Percentiles rank a stretch among this genome's conserved stretches.
These are phyloP conservation scores for Saccharomycopsis amapae DNA, from an alignment of 805 yeast genomes.

Conservation along the genomic window DNA sequence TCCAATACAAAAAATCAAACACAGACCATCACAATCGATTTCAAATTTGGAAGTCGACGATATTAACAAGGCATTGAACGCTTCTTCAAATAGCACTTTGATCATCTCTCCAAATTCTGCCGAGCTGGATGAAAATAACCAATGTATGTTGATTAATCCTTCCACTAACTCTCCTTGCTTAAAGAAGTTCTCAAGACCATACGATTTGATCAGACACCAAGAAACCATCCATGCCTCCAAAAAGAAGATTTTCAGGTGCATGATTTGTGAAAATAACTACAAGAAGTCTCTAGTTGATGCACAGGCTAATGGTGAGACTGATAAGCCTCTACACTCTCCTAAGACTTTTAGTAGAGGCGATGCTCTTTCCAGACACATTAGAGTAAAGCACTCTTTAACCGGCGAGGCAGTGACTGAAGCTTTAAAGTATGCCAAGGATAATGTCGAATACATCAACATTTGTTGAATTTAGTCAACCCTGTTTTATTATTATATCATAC, in stretches of 20 bases:
- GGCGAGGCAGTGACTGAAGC: constrained; percentile 64
- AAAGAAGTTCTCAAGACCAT: constrained; percentile 86
- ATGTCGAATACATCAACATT: constrained; percentile 46
- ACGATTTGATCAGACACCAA: constrained; percentile 90
- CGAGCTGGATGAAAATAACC: constrained; percentile 27
- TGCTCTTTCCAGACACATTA: constrained; percentile 87
- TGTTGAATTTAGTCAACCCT: background rate
- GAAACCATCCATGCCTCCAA: constrained; percentile 91
- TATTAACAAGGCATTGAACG: no score
- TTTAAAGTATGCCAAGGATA: constrained; percentile 67
- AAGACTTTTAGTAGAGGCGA: constrained; percentile 91
- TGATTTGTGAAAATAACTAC: constrained; percentile 62
- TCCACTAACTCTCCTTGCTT: constrained; percentile 57
- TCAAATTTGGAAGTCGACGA: background rate
- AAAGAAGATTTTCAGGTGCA: constrained; percentile 80
- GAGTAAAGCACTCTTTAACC: constrained; percentile 76
- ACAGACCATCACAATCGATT: constrained; percentile 2
- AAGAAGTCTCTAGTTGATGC: constrained; percentile 38
- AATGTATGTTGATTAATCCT: constrained; percentile 55
- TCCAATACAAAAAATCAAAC: constrained; percentile 2
- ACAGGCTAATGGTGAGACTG: background rate
- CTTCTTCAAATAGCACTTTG: no score
- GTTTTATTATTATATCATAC: background rate
- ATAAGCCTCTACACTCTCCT: constrained; percentile 26
- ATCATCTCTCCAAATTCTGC: no score